Base-by-base conservation (phyloP, 108 stramenopile species). In the Bacterosira constricta region DNA sequence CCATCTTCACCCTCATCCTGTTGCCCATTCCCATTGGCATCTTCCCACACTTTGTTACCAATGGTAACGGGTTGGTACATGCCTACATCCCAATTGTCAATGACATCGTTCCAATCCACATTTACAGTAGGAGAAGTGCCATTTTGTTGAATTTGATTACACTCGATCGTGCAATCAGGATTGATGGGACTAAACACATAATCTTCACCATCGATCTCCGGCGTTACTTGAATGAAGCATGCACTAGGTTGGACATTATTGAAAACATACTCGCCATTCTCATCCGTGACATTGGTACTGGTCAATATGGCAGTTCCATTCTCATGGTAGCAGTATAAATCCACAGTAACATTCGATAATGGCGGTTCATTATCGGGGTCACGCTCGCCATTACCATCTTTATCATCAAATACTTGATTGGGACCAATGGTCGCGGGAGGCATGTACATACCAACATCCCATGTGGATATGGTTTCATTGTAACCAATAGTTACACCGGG, bases 41-140 rank as follows among this genome's bases (percentile, higher is more conserved):
- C 77, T 44, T 71, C 61, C 77, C 77, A 79, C 7, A 79, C 77
- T 51, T 71, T 79, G 65, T 79, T 65, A 66, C 77, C 77, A 6
- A 79, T 70, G 10, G 56, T 56, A 27, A 66, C 69, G 0, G 77
- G 70, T 7, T 35, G 6, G 58, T 71, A 66, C 51, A 79, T 17
- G 23, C 69, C 77, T 34, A 63, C 69, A 60, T 79, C 26, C 69
- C 54, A 60, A 41, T 62, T 42, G 15, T 60, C 41, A 35, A 58
- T 57, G 44, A 32, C 36, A 46, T 44, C 25, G 5, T 44, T 32
- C 65, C 69, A 38, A 34, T 8, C 17, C 0, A 79, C 39, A 17
- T 64, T 51, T 18, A 50, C 55, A 1, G 58, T 54, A 27, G 63
- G 54, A 44, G 77, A 79, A 39, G 47, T 66, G 7, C 77, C 77